Percentiles rank a stretch among this genome's conserved stretches.
These are phyloP conservation scores for Xerocomus cyaneibrunnescens DNA, from an alignment of 1,284 basidiomycete genomes.

Conservation along the genomic window DNA sequence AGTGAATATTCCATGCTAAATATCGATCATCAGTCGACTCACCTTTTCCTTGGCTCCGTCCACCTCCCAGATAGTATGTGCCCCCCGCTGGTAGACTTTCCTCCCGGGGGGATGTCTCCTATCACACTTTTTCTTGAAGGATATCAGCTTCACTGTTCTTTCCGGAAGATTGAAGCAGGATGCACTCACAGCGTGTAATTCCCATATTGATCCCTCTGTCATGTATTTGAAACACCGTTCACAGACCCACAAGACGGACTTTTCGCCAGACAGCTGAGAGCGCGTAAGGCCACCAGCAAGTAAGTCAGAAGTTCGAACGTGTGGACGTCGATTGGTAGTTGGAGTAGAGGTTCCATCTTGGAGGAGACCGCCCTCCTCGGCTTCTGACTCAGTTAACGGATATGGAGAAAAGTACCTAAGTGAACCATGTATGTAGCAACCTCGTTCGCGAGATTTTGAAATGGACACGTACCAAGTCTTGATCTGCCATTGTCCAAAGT, in stretches of 20 bases:
- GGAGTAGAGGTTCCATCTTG: slow-evolving; percentile 23
- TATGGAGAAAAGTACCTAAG: slow-evolving; percentile 89
- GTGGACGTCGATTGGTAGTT: slow-evolving; percentile 50
- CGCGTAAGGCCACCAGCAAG: slow-evolving; percentile 61
- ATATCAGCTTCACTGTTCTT: not conserved
- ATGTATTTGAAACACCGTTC: slow-evolving; percentile 98
- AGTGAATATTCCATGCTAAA: not conserved
- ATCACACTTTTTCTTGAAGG: slow-evolving; percentile 65
- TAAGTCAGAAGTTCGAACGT: slow-evolving; percentile 70
- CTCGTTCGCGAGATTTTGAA: not conserved
- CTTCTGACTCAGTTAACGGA: slow-evolving; percentile 66
- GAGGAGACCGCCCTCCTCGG: slow-evolving; percentile 42
- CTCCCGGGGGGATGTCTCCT: slow-evolving; percentile 80
- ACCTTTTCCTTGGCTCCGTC: slow-evolving; percentile 85
- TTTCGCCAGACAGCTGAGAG: slow-evolving; percentile 48
- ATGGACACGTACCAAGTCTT: slow-evolving; percentile 65
- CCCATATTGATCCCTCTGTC: slow-evolving; percentile 70
- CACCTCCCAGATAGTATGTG: slow-evolving; percentile 93
- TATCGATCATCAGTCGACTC: slow-evolving; percentile 27
- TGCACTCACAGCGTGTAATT: slow-evolving; percentile 67
- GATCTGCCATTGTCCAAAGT: slow-evolving; percentile 74
- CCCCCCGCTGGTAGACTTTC: slow-evolving; percentile 89
- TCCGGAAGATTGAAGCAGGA: slow-evolving; percentile 1
- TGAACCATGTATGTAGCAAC: not conserved
- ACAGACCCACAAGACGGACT: slow-evolving; percentile 75